phyloP scores from a whole-genome alignment of 2,329 filamentous ascomycete species.

The Zymoseptoria ardabiliae region DNA sequence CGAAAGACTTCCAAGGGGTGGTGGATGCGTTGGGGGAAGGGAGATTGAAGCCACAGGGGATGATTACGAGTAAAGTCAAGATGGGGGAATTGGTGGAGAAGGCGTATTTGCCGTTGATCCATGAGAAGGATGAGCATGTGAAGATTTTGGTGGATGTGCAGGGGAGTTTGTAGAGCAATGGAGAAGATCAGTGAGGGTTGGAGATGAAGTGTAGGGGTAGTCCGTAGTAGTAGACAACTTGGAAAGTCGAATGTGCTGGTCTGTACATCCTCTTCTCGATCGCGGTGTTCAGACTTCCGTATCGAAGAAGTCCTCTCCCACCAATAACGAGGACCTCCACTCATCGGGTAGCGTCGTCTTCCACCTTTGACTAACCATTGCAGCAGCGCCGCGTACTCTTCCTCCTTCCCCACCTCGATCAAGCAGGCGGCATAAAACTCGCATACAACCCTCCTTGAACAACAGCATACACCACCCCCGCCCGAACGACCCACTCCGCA shows the following conservation, averaged over 20 bases:
- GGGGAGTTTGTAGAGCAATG: conserved; percentile 1
- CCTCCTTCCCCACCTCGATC: neutral
- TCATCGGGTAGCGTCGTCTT: no score
- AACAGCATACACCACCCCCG: conserved; percentile 72
- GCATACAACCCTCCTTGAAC: conserved; percentile 81
- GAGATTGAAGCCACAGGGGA: conserved; percentile 44
- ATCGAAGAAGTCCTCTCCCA: no score
- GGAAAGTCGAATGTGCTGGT: no score
- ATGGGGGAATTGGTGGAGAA: conserved; percentile 51
- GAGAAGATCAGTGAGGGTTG: no score
- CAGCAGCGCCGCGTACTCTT: no score
- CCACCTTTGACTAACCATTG: no score
- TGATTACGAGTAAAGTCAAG: conserved; percentile 55
- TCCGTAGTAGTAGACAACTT: no score
- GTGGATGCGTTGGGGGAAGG: conserved; percentile 35
- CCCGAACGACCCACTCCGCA: conserved; percentile 45
- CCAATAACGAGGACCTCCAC: no score
- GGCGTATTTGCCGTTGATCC: conserved; percentile 50
- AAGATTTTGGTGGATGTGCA: conserved; percentile 52
- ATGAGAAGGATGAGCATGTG: conserved; percentile 55
- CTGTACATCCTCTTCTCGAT: no score
- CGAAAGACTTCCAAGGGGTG: conserved; percentile 50
- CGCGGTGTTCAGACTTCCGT: no score
- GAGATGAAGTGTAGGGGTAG: no score
- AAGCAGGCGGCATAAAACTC: conserved; percentile 81